A percentile compares a stretch with the other conserved stretches of the same genome.
Conservation (phyloP, 805 yeast genomes). For the Saccharomycopsis vini region DNA sequence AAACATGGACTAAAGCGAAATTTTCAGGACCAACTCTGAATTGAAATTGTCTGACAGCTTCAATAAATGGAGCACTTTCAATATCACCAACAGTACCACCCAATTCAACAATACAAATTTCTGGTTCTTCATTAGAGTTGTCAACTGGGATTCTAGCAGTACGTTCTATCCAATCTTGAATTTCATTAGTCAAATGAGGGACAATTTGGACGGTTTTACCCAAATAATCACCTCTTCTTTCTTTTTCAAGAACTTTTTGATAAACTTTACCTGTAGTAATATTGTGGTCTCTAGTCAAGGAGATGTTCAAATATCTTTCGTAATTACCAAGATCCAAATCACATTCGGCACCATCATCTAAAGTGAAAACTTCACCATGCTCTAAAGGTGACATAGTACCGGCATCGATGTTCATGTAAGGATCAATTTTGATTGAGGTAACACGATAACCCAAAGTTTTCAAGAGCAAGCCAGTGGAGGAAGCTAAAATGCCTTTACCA, state of each 20-base stretch:
- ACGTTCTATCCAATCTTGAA: constrained; percentile 97
- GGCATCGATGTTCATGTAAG: constrained; percentile 98
- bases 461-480: constrained; percentile 90
- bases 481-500: constrained; percentile 97
- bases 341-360: constrained; percentile 98
- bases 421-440: constrained; percentile 96
- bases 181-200: constrained; percentile 94
- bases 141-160: constrained; percentile 92
- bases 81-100: constrained; percentile 99
- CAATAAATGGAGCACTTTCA: constrained; percentile 97
- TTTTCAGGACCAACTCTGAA: constrained; percentile 91
- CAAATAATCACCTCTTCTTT: constrained; percentile 92
- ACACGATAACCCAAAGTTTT: constrained; percentile 92
- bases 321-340: constrained; percentile 97
- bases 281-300: constrained; percentile 88
- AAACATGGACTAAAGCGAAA: constrained; percentile 93
- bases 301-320: constrained; percentile 91
- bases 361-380: constrained; percentile 97
- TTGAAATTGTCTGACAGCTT: constrained; percentile 97
- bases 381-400: constrained; percentile 99
- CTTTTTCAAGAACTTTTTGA: constrained; percentile 86
- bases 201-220: constrained; percentile 99
- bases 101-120: constrained; percentile 90
- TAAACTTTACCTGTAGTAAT: constrained; percentile 98
- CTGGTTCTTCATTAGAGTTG: constrained; percentile 79